Conservation (phyloP, 305 asterid species). For the Fraxinus paxiana region DNA sequence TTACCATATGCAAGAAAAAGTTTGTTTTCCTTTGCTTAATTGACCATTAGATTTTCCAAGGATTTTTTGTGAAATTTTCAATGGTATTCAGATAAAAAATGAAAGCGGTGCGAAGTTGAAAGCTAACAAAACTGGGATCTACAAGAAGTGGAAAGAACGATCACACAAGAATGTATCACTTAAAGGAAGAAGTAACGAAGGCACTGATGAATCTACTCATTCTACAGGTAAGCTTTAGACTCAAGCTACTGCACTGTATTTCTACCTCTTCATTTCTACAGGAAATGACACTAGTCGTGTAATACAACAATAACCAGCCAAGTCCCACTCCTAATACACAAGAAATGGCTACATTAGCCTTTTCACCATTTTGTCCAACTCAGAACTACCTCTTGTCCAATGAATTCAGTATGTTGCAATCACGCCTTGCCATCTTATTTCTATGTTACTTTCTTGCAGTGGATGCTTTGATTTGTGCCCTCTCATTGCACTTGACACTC, state of each 20-base stretch:
- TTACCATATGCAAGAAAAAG: neutral
- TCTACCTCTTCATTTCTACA: neutral
- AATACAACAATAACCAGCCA: neutral
- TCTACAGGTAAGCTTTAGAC: constrained; percentile 49
- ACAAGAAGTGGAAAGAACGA: constrained; percentile 73
- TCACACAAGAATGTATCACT: constrained; percentile 64
- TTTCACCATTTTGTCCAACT: neutral
- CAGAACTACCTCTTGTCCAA: neutral
- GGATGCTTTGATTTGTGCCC: neutral
- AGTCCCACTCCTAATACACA: neutral
- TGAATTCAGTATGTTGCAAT: neutral
- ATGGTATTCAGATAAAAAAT: constrained; percentile 59
- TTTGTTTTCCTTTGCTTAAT: neutral
- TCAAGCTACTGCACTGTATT: neutral
- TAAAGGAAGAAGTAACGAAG: constrained; percentile 41
- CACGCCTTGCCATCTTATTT: neutral
- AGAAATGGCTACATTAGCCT: neutral
- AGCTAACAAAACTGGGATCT: constrained; percentile 66
- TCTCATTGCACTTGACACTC: neutral
- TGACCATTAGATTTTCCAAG: neutral
- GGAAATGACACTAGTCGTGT: neutral
- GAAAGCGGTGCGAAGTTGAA: constrained; percentile 78
- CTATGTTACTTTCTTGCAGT: neutral
- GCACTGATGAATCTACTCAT: constrained; percentile 43
- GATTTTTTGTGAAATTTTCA: constrained; percentile 16